Percentiles rank a stretch among this genome's conserved stretches.
phyloP scores from a whole-genome alignment of 495 filamentous ascomycete species.

The Parmelia sp. region DNA sequence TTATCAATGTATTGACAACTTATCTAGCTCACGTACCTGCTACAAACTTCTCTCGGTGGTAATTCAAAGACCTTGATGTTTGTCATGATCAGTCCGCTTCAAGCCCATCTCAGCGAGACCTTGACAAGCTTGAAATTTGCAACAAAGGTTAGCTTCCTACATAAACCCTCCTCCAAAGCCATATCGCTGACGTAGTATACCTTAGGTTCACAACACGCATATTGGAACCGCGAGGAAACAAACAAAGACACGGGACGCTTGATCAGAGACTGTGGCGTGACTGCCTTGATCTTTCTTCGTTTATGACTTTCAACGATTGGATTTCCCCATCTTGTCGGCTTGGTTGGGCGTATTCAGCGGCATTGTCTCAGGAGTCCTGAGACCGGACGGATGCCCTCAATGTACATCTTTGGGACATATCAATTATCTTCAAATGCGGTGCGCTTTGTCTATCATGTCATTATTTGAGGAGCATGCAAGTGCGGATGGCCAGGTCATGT shows the following conservation, averaged over 20 bases:
- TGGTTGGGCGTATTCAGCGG: neutral
- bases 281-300: neutral
- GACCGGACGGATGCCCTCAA: neutral
- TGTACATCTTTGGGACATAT: neutral
- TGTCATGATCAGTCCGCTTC: conserved; percentile 90
- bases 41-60: conserved; percentile 91
- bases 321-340: neutral
- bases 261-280: neutral
- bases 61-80: conserved; percentile 99
- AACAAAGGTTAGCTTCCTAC: conserved; percentile 57
- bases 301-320: neutral
- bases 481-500: neutral
- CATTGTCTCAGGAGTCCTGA: neutral
- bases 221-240: conserved; percentile 80
- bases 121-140: conserved; percentile 95
- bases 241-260: conserved; percentile 39
- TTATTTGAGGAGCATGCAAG: neutral
- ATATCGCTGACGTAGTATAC: conserved; percentile 7
- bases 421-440: neutral
- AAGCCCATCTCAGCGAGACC: conserved; percentile 87
- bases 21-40: conserved; percentile 76
- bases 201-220: conserved; percentile 75
- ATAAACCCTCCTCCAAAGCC: neutral
- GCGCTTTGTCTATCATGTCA: neutral
- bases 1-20: conserved; percentile 17